Percentiles rank a stretch among this genome's conserved stretches.
phyloP scores from a whole-genome alignment of 2,329 filamentous ascomycete genomes.

The Talaromyces sp. region DNA sequence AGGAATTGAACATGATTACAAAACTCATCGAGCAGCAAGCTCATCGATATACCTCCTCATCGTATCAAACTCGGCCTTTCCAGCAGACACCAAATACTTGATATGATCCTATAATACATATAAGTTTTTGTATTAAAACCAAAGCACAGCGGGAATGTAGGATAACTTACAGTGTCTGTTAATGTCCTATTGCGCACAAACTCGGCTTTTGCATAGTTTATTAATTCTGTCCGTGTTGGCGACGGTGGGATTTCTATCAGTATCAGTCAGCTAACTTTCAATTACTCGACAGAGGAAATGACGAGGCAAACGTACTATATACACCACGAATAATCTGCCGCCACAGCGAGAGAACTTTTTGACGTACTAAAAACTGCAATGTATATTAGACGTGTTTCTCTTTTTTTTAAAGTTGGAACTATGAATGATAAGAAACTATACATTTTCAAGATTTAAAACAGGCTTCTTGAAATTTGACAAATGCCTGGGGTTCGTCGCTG shows the following conservation, averaged over 20 bases:
- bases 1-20: background rate
- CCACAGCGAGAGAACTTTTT: constrained; percentile 11
- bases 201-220: constrained; percentile 38
- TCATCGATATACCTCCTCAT: constrained; percentile 45
- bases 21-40: constrained; percentile 22
- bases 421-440: background rate
- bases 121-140: background rate
- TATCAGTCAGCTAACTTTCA: background rate
- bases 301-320: constrained; percentile 8
- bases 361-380: constrained; percentile 12
- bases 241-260: constrained; percentile 35
- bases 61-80: constrained; percentile 43
- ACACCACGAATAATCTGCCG: constrained; percentile 12
- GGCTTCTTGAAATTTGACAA: constrained; percentile 7
- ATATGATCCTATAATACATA: constrained; percentile 30
- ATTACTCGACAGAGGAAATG: background rate
- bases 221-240: constrained; percentile 35
- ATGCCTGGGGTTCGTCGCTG: background rate
- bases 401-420: background rate
- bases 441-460: constrained; percentile 10
- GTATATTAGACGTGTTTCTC: background rate
- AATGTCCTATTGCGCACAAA: constrained; percentile 40
- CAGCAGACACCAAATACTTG: constrained; percentile 41
- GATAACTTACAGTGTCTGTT: constrained; percentile 37
- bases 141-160: background rate